Conservation (phyloP, 257 asterid genomes). For the Nicotiana otophora region DNA sequence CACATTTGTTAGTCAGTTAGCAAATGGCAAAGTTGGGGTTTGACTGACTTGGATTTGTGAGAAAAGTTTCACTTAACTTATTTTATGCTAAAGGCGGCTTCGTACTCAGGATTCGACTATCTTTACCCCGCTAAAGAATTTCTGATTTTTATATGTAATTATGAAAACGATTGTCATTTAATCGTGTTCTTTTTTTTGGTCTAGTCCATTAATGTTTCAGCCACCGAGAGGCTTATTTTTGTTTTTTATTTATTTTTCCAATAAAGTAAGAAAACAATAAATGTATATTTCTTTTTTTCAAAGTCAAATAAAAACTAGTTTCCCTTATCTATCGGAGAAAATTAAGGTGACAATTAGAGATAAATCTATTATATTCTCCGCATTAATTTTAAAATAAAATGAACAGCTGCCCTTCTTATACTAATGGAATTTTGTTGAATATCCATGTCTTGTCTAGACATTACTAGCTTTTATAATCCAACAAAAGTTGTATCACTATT, state of each 20-base stretch:
- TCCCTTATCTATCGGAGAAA: background rate
- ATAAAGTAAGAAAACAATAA: background rate
- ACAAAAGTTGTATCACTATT: background rate
- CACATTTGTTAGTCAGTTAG: too few species aligned
- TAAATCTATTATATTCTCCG: background rate
- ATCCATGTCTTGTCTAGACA: background rate
- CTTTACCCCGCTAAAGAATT: too few species aligned
- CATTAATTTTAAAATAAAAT: background rate
- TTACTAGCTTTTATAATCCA: background rate
- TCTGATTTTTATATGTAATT: background rate
- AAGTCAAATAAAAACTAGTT: background rate
- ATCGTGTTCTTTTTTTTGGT: background rate
- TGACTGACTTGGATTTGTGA: too few species aligned
- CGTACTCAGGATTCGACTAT: too few species aligned
- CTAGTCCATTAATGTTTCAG: background rate
- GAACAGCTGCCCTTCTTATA: background rate
- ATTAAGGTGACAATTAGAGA: background rate
- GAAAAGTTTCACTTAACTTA: too few species aligned
- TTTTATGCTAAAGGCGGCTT: too few species aligned
- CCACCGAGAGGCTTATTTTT: background rate
- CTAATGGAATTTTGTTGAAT: background rate
- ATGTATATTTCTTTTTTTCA: background rate
- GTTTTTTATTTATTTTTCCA: background rate
- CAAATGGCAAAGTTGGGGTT: too few species aligned
- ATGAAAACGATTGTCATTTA: background rate